Percentiles rank a stretch among this genome's conserved stretches.
Evolutionary conservation across 345 rosid genomes (phyloP).

Genomic region (Carallia brachiata): DNA sequence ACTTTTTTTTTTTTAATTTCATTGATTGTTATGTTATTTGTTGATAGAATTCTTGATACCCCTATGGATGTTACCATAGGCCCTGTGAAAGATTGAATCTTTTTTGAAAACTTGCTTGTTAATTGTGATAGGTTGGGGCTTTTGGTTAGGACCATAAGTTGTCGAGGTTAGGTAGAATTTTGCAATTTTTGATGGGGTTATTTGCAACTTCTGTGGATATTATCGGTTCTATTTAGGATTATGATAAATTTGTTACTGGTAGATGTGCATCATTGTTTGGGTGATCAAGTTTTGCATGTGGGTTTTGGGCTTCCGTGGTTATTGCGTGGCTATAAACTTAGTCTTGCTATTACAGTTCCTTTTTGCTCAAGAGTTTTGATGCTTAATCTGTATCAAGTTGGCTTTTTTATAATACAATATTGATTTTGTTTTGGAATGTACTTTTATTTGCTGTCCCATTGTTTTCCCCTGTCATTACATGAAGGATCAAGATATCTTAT

Average conservation of each 20-base stretch:
- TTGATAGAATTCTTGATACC: neutral
- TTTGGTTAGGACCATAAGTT: neutral
- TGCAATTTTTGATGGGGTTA: too few species aligned
- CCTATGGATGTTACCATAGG: neutral
- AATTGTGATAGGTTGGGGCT: neutral
- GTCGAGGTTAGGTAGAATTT: neutral
- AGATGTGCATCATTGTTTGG: neutral
- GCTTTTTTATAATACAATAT: too few species aligned
- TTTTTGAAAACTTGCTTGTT: neutral
- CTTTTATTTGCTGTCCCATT: too few species aligned
- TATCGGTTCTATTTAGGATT: neutral
- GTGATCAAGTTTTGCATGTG: neutral
- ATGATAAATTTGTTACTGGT: constrained; percentile 3
- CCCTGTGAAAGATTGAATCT: neutral
- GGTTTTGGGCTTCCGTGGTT: neutral
- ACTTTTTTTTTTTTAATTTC: neutral
- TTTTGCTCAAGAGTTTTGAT: neutral
- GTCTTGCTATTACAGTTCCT: neutral
- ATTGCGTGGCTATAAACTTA: neutral
- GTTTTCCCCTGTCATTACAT: too few species aligned
- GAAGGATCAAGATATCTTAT: too few species aligned
- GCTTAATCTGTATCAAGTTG: too few species aligned
- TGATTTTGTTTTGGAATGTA: too few species aligned
- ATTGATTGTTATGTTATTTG: neutral
- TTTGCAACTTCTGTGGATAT: neutral